Evolutionary conservation across 2,329 filamentous ascomycete genomes (phyloP), one percentile per base, ranked within the genome.

Genomic region (Venturia carpophila): DNA sequence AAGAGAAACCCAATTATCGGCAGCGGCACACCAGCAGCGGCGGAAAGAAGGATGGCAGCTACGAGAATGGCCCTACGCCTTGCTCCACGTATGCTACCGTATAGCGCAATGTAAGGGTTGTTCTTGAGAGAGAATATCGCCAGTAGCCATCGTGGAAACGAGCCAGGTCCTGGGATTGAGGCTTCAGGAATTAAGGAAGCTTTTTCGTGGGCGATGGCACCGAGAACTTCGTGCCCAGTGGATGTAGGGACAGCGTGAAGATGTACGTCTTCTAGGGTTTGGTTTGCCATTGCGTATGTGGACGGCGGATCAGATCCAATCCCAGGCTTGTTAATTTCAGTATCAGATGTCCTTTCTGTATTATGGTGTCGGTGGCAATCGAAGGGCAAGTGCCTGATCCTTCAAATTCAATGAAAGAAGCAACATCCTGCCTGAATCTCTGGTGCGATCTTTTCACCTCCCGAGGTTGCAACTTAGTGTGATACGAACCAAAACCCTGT

Each of bases 1-100:
- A 88, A 87, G 64, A 88, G 77, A 67, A 88, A 83, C 64, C 83
- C 85, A 70, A 87, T 82, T 27, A 87, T 75, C 17, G 85, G 85
- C 65, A 87, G 85, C 0, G 85, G 85, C 4, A 84, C 79, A 60
- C 85, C 85, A 17, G 84, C 81, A 37, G 79, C 83, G 56, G 83
- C 81, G 63, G 84, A 80, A 64, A 77, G 76, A 34, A 81, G 56
- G 65, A 72, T 68, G 61, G 79, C 80, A 62, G 73, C 71, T 60
- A 76, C 66, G 39, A 81, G 69, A 37, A 68, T 70, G 6, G 45
- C n/a, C n/a, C 70, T 71, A 69, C 52, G 70, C 68, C 60, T 70
- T 71, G 45, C 68, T 69, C 30, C 66, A 24, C 19, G 45, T 47
- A 24, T 47, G 21, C n/a, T 47, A 21, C 45, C n/a, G 21, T 47